phyloP scores from a whole-genome alignment of 768 basidiomycete genomes.

The Termitomyces sp. region DNA sequence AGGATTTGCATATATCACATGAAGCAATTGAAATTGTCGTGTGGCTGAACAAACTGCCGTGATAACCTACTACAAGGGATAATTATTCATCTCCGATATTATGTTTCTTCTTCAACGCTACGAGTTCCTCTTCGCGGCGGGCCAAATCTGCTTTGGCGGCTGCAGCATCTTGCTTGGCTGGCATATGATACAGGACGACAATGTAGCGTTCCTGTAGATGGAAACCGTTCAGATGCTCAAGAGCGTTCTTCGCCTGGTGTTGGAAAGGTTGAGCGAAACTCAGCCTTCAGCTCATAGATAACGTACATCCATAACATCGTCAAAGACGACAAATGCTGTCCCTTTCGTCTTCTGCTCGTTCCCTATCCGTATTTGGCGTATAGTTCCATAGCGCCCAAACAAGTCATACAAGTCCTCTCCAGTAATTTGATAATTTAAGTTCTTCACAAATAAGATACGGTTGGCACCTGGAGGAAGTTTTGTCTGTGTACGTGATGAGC shows the following conservation, averaged over 20 bases:
- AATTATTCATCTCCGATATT: slow-evolving; percentile 71
- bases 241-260: slow-evolving; percentile 80
- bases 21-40: neutral
- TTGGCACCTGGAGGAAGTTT: slow-evolving; percentile 92
- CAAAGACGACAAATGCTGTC: slow-evolving; percentile 94
- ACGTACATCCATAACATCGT: slow-evolving; percentile 92
- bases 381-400: slow-evolving; percentile 95
- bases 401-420: slow-evolving; percentile 95
- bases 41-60: slow-evolving; percentile 5
- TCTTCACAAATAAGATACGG: slow-evolving; percentile 89
- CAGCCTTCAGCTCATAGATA: neutral
- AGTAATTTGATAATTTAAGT: slow-evolving; percentile 87
- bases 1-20: neutral
- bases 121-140: slow-evolving; percentile 85
- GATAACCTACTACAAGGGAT: slow-evolving; percentile 13
- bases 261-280: slow-evolving; percentile 8
- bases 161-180: slow-evolving; percentile 92
- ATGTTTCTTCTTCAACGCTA: slow-evolving; percentile 80
- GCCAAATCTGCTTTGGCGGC: slow-evolving; percentile 91
- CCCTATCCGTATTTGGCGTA: slow-evolving; percentile 92
- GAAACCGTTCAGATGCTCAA: slow-evolving; percentile 96
- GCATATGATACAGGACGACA: slow-evolving; percentile 97
- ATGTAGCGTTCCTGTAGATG: slow-evolving; percentile 98
- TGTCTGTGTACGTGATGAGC: slow-evolving; percentile 35
- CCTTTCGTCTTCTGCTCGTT: slow-evolving; percentile 90